Conservation (phyloP, 1,284 basidiomycete genomes). For the Cryptococcus jaspeensis region DNA sequence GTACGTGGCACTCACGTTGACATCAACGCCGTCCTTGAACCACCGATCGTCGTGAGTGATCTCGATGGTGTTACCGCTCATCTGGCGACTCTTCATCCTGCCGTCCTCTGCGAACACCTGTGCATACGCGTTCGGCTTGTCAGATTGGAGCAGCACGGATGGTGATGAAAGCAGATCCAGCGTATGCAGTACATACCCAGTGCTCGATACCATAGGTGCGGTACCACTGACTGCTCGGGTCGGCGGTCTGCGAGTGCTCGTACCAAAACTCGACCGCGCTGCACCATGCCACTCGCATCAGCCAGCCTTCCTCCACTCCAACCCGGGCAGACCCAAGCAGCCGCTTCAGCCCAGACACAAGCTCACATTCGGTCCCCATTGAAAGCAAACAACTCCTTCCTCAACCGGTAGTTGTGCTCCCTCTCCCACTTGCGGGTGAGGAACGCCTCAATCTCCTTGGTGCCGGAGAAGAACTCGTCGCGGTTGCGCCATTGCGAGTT, state of each 20-base stretch:
- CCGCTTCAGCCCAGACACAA: not conserved
- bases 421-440: conserved; percentile 60
- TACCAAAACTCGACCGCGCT: conserved; percentile 60
- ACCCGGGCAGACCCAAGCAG: not conserved
- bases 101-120: conserved; percentile 56
- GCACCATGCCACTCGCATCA: not conserved
- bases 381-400: conserved; percentile 63
- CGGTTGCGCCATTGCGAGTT: conserved; percentile 64
- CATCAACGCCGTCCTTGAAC: conserved; percentile 56
- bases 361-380: conserved; percentile 62
- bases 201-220: conserved; percentile 63
- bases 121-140: not conserved
- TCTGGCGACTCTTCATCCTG: conserved; percentile 57
- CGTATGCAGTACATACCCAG: conserved; percentile 53
- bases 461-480: conserved; percentile 57
- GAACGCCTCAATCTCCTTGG: conserved; percentile 57
- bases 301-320: not conserved
- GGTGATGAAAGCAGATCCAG: too few relatives aligned
- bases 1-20: conserved; percentile 30
- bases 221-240: conserved; percentile 55
- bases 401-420: conserved; percentile 55
- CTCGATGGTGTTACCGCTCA: conserved; percentile 61
- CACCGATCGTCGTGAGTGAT: conserved; percentile 59
- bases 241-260: conserved; percentile 53
- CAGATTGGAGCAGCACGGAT: too few relatives aligned